Conservation (phyloP, 805 yeast genomes). For the Sungouiozyma ichnusensis region DNA sequence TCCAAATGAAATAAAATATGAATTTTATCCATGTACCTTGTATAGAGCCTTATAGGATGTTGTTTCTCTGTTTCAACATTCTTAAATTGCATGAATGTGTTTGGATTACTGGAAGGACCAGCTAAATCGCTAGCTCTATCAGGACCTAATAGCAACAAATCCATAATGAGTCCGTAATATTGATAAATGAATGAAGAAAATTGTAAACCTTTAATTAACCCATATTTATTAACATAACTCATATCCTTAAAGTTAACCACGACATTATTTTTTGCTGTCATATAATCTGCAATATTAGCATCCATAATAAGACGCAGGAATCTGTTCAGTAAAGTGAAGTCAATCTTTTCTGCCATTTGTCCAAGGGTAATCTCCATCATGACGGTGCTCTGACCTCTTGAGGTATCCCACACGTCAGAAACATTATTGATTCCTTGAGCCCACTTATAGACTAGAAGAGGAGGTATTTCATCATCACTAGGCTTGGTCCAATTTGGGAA, state of each 20-base stretch:
- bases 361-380: conserved; percentile 67
- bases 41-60: conserved; percentile 72
- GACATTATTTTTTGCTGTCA: conserved; percentile 83
- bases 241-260: conserved; percentile 81
- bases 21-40: conserved; percentile 74
- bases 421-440: conserved; percentile 81
- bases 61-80: conserved; percentile 45
- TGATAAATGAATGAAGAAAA: conserved; percentile 85
- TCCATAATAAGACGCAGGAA: conserved; percentile 73
- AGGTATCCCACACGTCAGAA: conserved; percentile 66
- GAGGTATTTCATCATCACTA: conserved; percentile 87
- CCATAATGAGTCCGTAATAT: conserved; percentile 79
- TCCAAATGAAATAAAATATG: conserved; percentile 70
- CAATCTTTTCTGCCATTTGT: conserved; percentile 75
- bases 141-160: conserved; percentile 69
- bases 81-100: conserved; percentile 66
- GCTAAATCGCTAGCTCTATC: conserved; percentile 85
- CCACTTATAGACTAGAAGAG: conserved; percentile 86
- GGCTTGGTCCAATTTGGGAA: conserved; percentile 98
- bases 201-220: conserved; percentile 79
- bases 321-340: conserved; percentile 76
- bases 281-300: conserved; percentile 87
- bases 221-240: conserved; percentile 86
- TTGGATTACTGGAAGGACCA: conserved; percentile 62
- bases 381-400: conserved; percentile 68